Percentiles rank a stretch among this genome's conserved stretches.
These are phyloP conservation scores for Tylopilus balloui DNA, from an alignment of 768 basidiomycete species.

Conservation along the genomic window DNA sequence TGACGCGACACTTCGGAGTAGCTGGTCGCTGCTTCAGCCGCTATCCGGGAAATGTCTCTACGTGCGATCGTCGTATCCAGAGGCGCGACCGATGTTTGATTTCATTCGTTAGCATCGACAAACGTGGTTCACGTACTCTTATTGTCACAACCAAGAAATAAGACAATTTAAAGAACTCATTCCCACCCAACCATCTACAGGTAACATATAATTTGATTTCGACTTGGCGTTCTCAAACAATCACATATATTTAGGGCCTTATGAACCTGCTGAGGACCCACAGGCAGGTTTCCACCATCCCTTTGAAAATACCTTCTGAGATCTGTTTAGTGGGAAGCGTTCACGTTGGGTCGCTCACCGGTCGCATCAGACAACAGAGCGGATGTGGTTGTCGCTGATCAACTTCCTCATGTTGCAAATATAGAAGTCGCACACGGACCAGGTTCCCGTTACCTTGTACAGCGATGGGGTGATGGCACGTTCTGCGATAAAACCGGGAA, in stretches of 20 bases:
- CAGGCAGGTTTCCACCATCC: conserved; percentile 47
- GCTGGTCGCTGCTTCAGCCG: conserved; percentile 80
- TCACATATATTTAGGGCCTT: conserved; percentile 47
- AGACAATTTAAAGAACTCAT: conserved; percentile 89
- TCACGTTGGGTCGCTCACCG: conserved; percentile 72
- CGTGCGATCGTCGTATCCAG: conserved; percentile 49
- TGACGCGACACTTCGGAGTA: conserved; percentile 64
- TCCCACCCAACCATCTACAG: conserved; percentile 61
- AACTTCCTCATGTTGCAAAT: conserved; percentile 59
- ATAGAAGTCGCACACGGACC: conserved; percentile 73
- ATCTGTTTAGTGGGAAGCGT: conserved; percentile 64
- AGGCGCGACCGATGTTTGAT: conserved; percentile 29
- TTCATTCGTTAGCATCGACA: conserved; percentile 60
- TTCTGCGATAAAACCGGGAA: conserved; percentile 89
- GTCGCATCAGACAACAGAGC: conserved; percentile 53
- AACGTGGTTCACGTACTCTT: conserved; percentile 97
- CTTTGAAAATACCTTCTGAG: conserved; percentile 22
- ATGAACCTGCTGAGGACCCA: conserved; percentile 82
- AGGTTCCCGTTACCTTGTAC: conserved; percentile 87
- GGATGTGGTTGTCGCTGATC: conserved; percentile 63
- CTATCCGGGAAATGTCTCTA: conserved; percentile 80
- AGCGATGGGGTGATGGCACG: conserved; percentile 89
- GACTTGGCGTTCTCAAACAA: conserved; percentile 19
- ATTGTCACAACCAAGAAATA: conserved; percentile 92
- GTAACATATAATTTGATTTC: conserved; percentile 38